Base-by-base conservation (phyloP, 306 rosid species). In the Canavalia ensiformis region DNA sequence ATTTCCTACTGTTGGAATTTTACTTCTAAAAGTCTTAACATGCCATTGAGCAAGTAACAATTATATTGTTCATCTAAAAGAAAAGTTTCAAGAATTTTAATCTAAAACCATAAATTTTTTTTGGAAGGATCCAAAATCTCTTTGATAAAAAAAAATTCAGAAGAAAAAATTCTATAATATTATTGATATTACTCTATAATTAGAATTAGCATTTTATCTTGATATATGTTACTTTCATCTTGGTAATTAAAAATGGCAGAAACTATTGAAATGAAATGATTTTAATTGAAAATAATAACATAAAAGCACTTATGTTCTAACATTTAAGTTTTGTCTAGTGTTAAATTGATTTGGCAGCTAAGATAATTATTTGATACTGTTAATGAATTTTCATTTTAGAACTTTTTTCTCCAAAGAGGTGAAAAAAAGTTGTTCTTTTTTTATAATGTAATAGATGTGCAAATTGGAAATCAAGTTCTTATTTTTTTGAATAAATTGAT, bases 291-390 rank as follows among this genome's bases (percentile, higher is more conserved):
- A 65, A 63, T 18, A 1, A 58, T 58, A 47, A 63, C 41, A 35
- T 18, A 18, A 18, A 18, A 18, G 25, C 68, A 63, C 10, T 25
- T 12, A 11, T 3, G 2, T 37, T 37, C 2, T 4, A 2, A 37
- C 33, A 10, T 9, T 42, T 10, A 56, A 60, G 34, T 62, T 41
- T 65, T 13, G 12, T 65, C 6, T 4, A 0, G 64, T 1, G 4
- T 62, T 55, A 31, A 76, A 52, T 33, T 71, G 50, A 46, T 29
- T 65, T 78, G 80, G 72, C 66, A 28, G 57, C 31, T n/a, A 68
- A 47, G 74, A 7, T 46, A 67, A 68, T 10, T 18, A 28, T 31
- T 64, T 49, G 11, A 54, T 9, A 9, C 4, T 73, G 41, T 1
- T 9, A 4, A 41, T 10, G 28, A 5, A 18, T 42, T 42, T 42